These are phyloP conservation scores for Graphilbum fragrans DNA, from an alignment of 2,329 filamentous ascomycete species.

Conservation along the genomic window DNA sequence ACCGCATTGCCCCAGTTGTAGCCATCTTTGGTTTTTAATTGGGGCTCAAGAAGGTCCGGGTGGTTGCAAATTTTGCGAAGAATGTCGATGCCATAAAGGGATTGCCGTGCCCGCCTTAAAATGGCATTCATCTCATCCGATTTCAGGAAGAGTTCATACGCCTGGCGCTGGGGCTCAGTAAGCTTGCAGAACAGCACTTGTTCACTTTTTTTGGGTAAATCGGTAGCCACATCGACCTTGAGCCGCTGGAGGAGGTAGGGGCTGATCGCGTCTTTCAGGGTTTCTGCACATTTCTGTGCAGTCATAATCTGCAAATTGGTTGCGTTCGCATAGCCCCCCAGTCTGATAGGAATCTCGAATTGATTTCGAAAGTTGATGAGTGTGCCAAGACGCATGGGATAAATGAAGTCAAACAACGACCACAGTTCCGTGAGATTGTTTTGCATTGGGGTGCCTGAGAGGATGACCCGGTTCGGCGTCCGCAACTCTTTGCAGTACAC, in stretches of 20 bases:
- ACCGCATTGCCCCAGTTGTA: slow-evolving; percentile 68
- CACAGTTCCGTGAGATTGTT: slow-evolving; percentile 92
- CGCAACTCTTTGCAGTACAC: slow-evolving; percentile 90
- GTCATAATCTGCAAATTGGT: slow-evolving; percentile 91
- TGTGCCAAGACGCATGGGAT: slow-evolving; percentile 87
- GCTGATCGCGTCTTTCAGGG: slow-evolving; percentile 84
- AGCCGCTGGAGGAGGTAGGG: slow-evolving; percentile 86
- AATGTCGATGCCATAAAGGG: slow-evolving; percentile 81
- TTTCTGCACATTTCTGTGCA: slow-evolving; percentile 86
- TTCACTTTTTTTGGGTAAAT: slow-evolving; percentile 90
- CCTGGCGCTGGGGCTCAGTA: slow-evolving; percentile 63
- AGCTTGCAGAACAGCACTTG: slow-evolving; percentile 94
- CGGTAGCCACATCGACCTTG: slow-evolving; percentile 86
- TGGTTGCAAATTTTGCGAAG: slow-evolving; percentile 97
- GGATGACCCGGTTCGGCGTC: slow-evolving; percentile 79
- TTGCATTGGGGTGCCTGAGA: slow-evolving; percentile 95
- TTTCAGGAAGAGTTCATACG: slow-evolving; percentile 68
- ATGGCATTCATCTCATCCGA: slow-evolving; percentile 84
- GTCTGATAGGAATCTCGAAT: slow-evolving; percentile 87
- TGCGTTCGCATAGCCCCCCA: slow-evolving; percentile 90
- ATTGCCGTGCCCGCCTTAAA: slow-evolving; percentile 59
- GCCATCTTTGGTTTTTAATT: slow-evolving; percentile 38
- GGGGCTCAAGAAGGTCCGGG: slow-evolving; percentile 69
- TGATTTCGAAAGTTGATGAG: slow-evolving; percentile 81
- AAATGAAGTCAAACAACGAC: slow-evolving; percentile 97